Conservation (phyloP, 1,284 basidiomycete genomes). For the Marasmius sp. region DNA sequence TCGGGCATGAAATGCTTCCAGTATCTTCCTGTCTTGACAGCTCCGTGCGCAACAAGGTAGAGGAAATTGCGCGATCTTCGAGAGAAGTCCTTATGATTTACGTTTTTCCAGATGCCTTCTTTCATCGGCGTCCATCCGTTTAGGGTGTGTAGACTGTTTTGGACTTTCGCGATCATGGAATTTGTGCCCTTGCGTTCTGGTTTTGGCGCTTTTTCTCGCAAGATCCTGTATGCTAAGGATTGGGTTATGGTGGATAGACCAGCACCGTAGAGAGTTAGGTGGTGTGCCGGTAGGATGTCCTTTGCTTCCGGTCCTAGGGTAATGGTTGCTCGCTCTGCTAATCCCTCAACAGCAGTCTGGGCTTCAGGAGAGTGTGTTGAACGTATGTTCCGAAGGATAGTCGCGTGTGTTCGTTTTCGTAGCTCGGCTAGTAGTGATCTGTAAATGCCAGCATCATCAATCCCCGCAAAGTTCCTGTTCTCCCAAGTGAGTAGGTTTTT, state of each 20-base stretch:
- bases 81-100: not conserved
- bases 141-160: not conserved
- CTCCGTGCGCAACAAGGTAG: not conserved
- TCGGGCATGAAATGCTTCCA: not conserved
- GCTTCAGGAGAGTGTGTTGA: not conserved
- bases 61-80: not conserved
- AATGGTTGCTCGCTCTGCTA: too few relatives aligned
- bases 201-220: not conserved
- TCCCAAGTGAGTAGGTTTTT: not conserved
- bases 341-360: too few relatives aligned
- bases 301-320: not conserved
- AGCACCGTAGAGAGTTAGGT: not conserved
- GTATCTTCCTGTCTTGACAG: not conserved
- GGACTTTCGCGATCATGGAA: not conserved
- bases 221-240: not conserved
- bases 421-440: not conserved
- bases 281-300: too few relatives aligned
- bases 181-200: not conserved
- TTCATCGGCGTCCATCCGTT: not conserved
- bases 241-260: constrained; percentile 5
- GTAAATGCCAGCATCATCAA: not conserved
- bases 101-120: not conserved
- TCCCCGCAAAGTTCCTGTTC: not conserved
- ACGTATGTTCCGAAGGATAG: not conserved
- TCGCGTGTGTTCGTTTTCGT: not conserved